Evolutionary conservation across 306 rosid genomes (phyloP), one percentile per base, ranked within the genome.

Genomic region (Inga oerstediana): DNA sequence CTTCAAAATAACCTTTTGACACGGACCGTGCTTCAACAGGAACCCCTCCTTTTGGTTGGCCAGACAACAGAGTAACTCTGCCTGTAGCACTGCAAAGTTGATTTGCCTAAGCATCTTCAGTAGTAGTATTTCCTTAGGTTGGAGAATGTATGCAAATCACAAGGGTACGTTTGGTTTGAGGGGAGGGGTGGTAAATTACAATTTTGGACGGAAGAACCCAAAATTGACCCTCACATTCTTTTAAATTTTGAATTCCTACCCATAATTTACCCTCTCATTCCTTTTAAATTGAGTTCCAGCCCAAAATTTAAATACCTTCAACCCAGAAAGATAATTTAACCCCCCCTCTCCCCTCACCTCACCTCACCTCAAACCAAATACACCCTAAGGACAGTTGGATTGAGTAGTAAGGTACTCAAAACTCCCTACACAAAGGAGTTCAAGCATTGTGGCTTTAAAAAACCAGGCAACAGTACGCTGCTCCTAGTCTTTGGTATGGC

Each of bases 11-110:
- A 69, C 97, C 97, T 87, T 90, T 96, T 77, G 98, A 90, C 86
- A 88, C 98, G 58, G 99, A 89, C 61, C 97, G 91, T 65, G 98
- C 99, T 87, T 94, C 99, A 86, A 97, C 89, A 51, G 96, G 87
- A 71, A 92, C 97, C 24, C 96, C 99, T 90, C 91, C 99, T 85
- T 89, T 97, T 87, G 98, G 98, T 82, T 89, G 97, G 78, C 99
- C 98, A 80, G 99, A 90, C 86, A 97, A 81, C 75, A 97, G 84
- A 70, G 97, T 83, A 61, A 92, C 93, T 61, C 70, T 75, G 62
- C 99, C 99, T 81, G 79, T 89, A 77, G 97, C 99, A 90, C 99
- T 97, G 92, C 54, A 87, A 79, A 81, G 51, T 83, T 72, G 54
- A 83, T 69, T 80, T 72, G 80, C 45, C 71, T 84, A 79, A 92